Evolutionary conservation across 768 basidiomycete genomes (phyloP).

Genomic region (Lactifluus echinatus): DNA sequence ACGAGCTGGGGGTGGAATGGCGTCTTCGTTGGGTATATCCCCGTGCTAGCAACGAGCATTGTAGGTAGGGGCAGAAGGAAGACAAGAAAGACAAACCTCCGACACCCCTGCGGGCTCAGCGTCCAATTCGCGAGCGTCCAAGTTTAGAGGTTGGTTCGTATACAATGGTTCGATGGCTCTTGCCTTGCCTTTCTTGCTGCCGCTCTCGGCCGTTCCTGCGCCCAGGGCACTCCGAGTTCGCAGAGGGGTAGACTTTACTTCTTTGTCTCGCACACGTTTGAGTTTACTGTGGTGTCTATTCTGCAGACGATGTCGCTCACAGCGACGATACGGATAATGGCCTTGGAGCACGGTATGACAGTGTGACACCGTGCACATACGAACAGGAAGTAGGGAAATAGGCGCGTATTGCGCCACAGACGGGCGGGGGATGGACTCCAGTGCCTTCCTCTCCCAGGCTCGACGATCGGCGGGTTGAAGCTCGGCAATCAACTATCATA

Average conservation of each 20-base stretch:
- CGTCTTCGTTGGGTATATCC: constrained; percentile 9
- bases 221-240: constrained; percentile 15
- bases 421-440: constrained; percentile 8
- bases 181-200: not conserved
- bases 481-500: constrained; percentile 33
- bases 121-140: constrained; percentile 4
- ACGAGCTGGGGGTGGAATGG: constrained; percentile 26
- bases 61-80: not conserved
- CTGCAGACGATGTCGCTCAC: constrained; percentile 48
- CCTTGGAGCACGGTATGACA: constrained; percentile 44
- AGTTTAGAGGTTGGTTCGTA: constrained; percentile 1
- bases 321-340: constrained; percentile 42
- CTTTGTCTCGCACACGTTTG: constrained; percentile 44
- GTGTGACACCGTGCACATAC: constrained; percentile 52
- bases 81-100: constrained; percentile 8
- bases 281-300: constrained; percentile 45
- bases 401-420: constrained; percentile 13
- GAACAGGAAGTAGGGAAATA: constrained; percentile 28
- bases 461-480: constrained; percentile 20
- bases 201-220: not conserved
- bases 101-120: not conserved
- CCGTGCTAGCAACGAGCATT: not conserved
- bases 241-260: constrained; percentile 30
- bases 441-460: constrained; percentile 19
- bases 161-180: not conserved